Evolutionary conservation across 352 stramenopile species (phyloP).

Genomic region (Globisporangium perplexum): DNA sequence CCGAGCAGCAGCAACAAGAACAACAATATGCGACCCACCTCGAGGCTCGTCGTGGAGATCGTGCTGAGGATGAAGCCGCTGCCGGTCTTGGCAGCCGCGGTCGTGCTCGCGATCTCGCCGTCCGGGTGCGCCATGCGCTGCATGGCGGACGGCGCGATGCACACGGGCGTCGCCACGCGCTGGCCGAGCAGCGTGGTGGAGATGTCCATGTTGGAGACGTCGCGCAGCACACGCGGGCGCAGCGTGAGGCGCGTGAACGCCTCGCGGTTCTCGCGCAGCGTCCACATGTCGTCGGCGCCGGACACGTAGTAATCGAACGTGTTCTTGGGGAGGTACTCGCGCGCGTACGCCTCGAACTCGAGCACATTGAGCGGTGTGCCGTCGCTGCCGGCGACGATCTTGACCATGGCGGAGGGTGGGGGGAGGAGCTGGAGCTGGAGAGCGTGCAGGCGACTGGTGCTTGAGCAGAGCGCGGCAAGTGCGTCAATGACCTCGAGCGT

Average conservation of each 20-base stretch:
- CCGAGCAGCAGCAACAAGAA: neutral
- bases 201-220: conserved; percentile 91
- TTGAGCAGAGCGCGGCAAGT: neutral
- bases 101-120: conserved; percentile 86
- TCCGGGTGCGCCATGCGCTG: conserved; percentile 95
- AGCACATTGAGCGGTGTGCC: conserved; percentile 81
- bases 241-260: conserved; percentile 93
- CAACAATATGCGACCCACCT: conserved; percentile 54
- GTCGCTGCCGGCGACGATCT: conserved; percentile 73
- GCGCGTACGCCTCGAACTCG: conserved; percentile 88
- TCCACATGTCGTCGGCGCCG: conserved; percentile 91
- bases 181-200: conserved; percentile 90
- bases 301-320: conserved; percentile 91
- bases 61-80: conserved; percentile 92
- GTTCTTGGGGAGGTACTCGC: conserved; percentile 89
- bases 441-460: neutral
- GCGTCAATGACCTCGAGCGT: conserved; percentile 6
- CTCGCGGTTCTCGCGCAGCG: conserved; percentile 69
- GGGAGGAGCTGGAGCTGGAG: neutral
- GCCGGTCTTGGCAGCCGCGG: conserved; percentile 77
- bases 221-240: conserved; percentile 91
- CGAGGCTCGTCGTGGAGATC: conserved; percentile 88
- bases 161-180: conserved; percentile 90
- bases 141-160: conserved; percentile 88
- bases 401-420: conserved; percentile 14